Evolutionary conservation across 768 basidiomycete genomes (phyloP).

Genomic region (Amanita phalloides): DNA sequence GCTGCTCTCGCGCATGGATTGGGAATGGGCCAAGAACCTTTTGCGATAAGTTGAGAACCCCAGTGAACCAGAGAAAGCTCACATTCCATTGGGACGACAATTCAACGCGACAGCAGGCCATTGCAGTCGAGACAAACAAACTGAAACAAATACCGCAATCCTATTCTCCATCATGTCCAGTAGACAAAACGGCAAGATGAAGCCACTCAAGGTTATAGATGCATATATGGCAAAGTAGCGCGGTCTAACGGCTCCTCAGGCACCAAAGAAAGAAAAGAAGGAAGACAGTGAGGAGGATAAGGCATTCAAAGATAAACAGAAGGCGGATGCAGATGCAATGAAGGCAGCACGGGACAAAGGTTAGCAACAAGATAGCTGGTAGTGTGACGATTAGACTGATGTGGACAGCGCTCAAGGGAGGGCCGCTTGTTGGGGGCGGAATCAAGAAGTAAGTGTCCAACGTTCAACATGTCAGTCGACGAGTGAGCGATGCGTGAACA

Average conservation of each 20-base stretch:
- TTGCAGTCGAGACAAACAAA: not conserved
- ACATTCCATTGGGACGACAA: constrained; percentile 13
- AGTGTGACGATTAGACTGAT: constrained; percentile 4
- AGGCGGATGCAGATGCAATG: constrained; percentile 60
- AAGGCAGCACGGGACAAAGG: constrained; percentile 71
- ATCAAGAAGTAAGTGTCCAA: constrained; percentile 74
- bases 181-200: constrained; percentile 78
- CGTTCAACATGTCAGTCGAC: not conserved
- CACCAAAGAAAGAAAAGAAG: constrained; percentile 74
- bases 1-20: constrained; percentile 74
- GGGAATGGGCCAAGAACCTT: constrained; percentile 73
- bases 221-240: not conserved
- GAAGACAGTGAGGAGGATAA: constrained; percentile 61
- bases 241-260: constrained; percentile 27
- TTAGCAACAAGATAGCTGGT: constrained; percentile 17
- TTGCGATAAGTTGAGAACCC: not conserved
- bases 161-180: constrained; percentile 33
- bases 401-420: constrained; percentile 48
- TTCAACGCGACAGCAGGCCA: not conserved
- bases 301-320: constrained; percentile 70
- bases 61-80: constrained; percentile 26
- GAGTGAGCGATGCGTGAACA: constrained; percentile 13
- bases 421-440: constrained; percentile 56
- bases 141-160: constrained; percentile 7
- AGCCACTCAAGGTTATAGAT: constrained; percentile 67